Evolutionary conservation across 1,284 basidiomycete species (phyloP), one percentile per base, ranked within the genome.

Genomic region (Tilletia walkeri): DNA sequence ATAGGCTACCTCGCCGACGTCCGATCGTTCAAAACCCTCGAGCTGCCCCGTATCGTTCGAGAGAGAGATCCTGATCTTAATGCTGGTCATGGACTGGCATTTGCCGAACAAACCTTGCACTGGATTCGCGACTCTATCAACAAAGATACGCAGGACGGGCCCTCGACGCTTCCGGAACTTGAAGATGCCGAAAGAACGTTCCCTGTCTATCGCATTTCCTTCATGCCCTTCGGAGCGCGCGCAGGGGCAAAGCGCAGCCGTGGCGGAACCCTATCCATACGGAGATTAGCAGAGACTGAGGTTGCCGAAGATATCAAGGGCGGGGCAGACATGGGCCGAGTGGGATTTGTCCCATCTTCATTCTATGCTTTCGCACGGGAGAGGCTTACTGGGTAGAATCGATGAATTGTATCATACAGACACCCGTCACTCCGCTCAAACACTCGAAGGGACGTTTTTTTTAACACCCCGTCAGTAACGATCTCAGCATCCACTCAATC

Each of bases 61-160:
- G 76, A 72, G 1, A 91, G 90, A 76, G 87, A 89, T 4, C 87
- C 86, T 24, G 89, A 88, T 30, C 95, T 93, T 93, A 89, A 94
- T 76, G 90, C 93, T 0, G 85, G 87, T 24, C 80, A 89, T 54
- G 92, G 90, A 78, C 86, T 95, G 9, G 87, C 87, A n/a, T 94
- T 91, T 88, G 92, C 89, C 3, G 85, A 89, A 48, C 82, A 81
- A 30, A 89, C 92, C 71, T 79, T 95, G 48, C 78, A 84, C 3
- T 90, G 89, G 79, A 76, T 93, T 71, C 45, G 24, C 4, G 39
- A 20, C 12, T 54, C n/a, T 16, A 54, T 67, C 45, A 50, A 14
- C 14, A 7, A 34, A 12, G 20, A 67, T 24, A 34, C 14, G 4
- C 38, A 53, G 9, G 7, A 14, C 20, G 49, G 24, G 18, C 10